Percentiles rank a stretch among this genome's conserved stretches.
Evolutionary conservation across 2,329 filamentous ascomycete species (phyloP).

Genomic region (Amylocarpus encephaloides): DNA sequence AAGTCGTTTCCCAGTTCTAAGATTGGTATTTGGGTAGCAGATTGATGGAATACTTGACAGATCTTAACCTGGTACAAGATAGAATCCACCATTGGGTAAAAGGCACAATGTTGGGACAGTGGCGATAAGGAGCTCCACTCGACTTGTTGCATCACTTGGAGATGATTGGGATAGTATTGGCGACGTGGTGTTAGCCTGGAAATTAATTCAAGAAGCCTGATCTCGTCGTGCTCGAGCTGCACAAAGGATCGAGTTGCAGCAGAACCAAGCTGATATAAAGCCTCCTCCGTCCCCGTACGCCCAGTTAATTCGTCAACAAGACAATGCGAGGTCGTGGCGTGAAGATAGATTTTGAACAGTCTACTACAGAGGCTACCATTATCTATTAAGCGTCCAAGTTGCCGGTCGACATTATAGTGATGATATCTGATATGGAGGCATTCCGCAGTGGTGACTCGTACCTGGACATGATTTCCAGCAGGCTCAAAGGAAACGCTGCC

Average conservation of each 20-base stretch:
- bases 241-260: conserved; percentile 44
- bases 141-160: conserved; percentile 42
- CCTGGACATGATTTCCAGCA: conserved; percentile 26
- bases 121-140: conserved; percentile 38
- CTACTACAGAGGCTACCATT: conserved; percentile 46
- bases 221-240: conserved; percentile 33
- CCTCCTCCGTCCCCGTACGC: conserved; percentile 49
- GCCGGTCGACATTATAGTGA: conserved; percentile 42
- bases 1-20: no score
- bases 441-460: neutral
- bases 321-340: conserved; percentile 48
- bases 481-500: conserved; percentile 33
- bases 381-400: conserved; percentile 41
- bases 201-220: conserved; percentile 34
- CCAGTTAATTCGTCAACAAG: conserved; percentile 28
- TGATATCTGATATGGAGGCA: conserved; percentile 30
- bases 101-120: conserved; percentile 41
- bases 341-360: conserved; percentile 41
- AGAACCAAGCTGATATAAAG: conserved; percentile 42
- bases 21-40: no score
- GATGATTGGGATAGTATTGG: conserved; percentile 39
- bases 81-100: conserved; percentile 31
- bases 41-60: conserved; percentile 4
- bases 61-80: conserved; percentile 33
- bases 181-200: conserved; percentile 38